phyloP scores from a whole-genome alignment of 2,329 filamentous ascomycete genomes.

The Capronia coronata region DNA sequence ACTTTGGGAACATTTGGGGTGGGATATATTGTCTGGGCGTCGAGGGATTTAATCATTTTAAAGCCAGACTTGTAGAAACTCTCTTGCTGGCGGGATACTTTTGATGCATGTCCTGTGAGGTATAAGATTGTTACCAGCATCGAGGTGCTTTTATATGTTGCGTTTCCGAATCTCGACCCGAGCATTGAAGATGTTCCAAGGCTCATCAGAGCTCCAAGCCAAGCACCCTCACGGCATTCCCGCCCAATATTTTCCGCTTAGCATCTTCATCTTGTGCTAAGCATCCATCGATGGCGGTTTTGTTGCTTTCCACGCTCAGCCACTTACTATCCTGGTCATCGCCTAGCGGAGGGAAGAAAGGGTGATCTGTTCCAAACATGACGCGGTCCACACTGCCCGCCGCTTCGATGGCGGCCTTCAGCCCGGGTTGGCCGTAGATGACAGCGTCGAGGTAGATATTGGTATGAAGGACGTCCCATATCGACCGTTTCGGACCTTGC shows the following conservation, averaged over 20 bases:
- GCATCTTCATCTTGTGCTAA: slow-evolving; percentile 35
- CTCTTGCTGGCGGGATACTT: no score
- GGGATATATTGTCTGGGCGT: slow-evolving; percentile 43
- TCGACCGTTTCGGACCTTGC: slow-evolving; percentile 51
- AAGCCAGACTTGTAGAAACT: neutral
- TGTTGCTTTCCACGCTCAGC: slow-evolving; percentile 45
- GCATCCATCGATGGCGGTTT: slow-evolving; percentile 38
- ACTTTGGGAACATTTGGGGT: slow-evolving; percentile 53
- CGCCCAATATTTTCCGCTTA: slow-evolving; percentile 37
- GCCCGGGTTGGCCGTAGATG: slow-evolving; percentile 50
- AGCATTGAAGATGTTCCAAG: neutral
- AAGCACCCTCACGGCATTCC: slow-evolving; percentile 41
- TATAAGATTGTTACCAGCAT: no score
- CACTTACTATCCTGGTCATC: slow-evolving; percentile 34
- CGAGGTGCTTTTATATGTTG: neutral
- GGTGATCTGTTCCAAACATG: slow-evolving; percentile 42
- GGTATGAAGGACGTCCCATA: slow-evolving; percentile 61
- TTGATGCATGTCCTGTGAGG: no score
- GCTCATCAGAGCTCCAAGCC: slow-evolving; percentile 30
- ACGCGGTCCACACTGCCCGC: slow-evolving; percentile 37
- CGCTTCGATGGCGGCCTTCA: slow-evolving; percentile 71
- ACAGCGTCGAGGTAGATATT: slow-evolving; percentile 80
- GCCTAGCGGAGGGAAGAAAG: slow-evolving; percentile 40
- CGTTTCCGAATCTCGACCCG: no score
- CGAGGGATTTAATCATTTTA: slow-evolving; percentile 2